phyloP scores from a whole-genome alignment of 164 flowering plant species.

The Liquidambar formosana region DNA sequence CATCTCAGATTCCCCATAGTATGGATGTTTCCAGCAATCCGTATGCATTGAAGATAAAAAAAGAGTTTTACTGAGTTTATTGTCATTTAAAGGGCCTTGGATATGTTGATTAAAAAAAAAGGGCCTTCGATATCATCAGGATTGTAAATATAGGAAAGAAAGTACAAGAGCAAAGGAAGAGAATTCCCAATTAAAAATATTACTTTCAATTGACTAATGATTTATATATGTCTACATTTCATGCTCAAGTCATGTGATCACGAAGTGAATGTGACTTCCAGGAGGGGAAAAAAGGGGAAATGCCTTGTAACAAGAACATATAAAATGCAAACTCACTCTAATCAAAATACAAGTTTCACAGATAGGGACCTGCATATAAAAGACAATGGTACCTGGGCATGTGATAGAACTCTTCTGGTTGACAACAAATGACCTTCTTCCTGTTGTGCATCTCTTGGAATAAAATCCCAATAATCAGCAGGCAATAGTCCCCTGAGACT shows the following conservation, averaged over 20 bases:
- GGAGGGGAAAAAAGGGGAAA: not conserved
- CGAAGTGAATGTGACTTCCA: too few species aligned
- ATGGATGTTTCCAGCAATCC: too few species aligned
- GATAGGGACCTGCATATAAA: not conserved
- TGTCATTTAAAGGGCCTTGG: too few species aligned
- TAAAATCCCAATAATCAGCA: slow-evolving; percentile 78
- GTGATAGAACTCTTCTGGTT: slow-evolving; percentile 51
- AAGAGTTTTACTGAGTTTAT: too few species aligned
- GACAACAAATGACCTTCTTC: slow-evolving; percentile 32
- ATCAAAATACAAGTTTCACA: not conserved
- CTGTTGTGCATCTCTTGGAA: slow-evolving; percentile 52
- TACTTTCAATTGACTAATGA: not conserved
- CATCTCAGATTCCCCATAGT: too few species aligned
- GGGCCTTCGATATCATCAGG: too few species aligned
- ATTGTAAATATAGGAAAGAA: too few species aligned
- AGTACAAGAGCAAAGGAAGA: too few species aligned
- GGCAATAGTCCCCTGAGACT: slow-evolving; percentile 33
- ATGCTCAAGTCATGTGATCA: too few species aligned
- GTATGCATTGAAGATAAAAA: too few species aligned
- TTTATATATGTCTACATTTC: not conserved
- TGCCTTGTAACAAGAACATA: not conserved
- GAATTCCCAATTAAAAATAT: too few species aligned
- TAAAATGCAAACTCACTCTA: not conserved
- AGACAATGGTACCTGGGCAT: slow-evolving; percentile 59
- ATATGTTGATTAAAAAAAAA: too few species aligned